phyloP scores from a whole-genome alignment of 1,139 yeast species.

The Magnusiomyces paraingens region DNA sequence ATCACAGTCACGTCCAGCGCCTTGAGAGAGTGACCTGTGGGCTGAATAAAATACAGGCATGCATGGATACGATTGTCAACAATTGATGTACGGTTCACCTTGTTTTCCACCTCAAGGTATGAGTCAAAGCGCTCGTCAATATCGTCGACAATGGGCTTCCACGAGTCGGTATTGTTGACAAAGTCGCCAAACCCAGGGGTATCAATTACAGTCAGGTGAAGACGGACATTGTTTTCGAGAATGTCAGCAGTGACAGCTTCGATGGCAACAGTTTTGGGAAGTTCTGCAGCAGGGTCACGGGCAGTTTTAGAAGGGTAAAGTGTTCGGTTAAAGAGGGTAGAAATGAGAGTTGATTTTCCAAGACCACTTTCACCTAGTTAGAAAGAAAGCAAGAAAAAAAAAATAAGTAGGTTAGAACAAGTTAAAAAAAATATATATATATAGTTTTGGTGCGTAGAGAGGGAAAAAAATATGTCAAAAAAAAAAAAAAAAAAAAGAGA shows the following conservation, averaged over 20 bases:
- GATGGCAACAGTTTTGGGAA: conserved; percentile 49
- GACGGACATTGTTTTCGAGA: conserved; percentile 89
- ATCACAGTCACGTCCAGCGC: conserved; percentile 85
- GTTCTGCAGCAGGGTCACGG: conserved; percentile 32
- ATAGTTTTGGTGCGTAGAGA: no score
- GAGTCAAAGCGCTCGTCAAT: conserved; percentile 80
- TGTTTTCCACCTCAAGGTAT: conserved; percentile 85
- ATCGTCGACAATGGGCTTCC: conserved; percentile 92
- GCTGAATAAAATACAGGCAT: conserved; percentile 94
- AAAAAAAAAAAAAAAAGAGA: not conserved
- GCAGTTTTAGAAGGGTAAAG: conserved; percentile 43
- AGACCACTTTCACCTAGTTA: conserved; percentile 62
- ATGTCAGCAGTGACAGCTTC: conserved; percentile 64
- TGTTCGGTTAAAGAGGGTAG: conserved; percentile 81
- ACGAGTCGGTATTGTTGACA: conserved; percentile 78
- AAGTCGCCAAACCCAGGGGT: conserved; percentile 95
- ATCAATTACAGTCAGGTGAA: conserved; percentile 77
- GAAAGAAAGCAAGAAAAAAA: not conserved
- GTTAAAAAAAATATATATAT: no score
- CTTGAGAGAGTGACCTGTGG: conserved; percentile 90
- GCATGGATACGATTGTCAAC: conserved; percentile 94
- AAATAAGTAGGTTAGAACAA: not conserved
- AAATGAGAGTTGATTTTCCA: conserved; percentile 89
- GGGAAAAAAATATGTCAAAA: not conserved
- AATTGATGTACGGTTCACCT: conserved; percentile 69